Evolutionary conservation across 108 stramenopile genomes (phyloP), one percentile per base, ranked within the genome.

Genomic region (Aurantiochytrium sp.): DNA sequence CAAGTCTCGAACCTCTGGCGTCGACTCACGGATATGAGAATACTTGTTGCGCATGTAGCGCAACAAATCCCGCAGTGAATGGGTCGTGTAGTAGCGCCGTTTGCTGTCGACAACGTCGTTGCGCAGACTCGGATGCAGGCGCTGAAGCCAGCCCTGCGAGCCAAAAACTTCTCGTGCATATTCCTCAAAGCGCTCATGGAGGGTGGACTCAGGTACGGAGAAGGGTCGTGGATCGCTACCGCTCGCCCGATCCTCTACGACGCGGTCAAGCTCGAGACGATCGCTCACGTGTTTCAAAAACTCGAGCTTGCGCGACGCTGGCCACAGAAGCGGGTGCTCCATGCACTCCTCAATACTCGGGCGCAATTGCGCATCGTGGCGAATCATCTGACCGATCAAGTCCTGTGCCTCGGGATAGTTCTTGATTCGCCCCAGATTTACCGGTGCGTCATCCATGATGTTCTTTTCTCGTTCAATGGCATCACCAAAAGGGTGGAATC

Each of bases 11-110:
- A 90, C 21, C 44, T 49, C 71, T 19, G n/a, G 47, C 18, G 60
- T 43, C n/a, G 72, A 43, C 47, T 90, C 90, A 18, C 42, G 58
- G 42, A 59, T 57, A 47, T 90, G 90, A 28, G 71, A 47, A n/a
- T 44, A 29, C 88, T 88, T 90, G 72, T 90, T 90, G 51, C 90
- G 88, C 25, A 90, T 87, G 10, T 88, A 58, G n/a, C 90, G 90
- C 44, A 90, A 47, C 55, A 88, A 25, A 55, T 90, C 90, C 19
- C 88, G 88, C 5, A 89, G 29, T 88, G 83, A 87, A 47, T 43
- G 69, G 4, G 59, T 51, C 19, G 71, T 72, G 69, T 90, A 90
- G 49, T 87, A 53, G 18, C 90, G 60, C 19, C 58, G 87, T 49
- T 88, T 89, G 23, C 72, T 53, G 45, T 83, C 76, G 23, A 83